phyloP scores from a whole-genome alignment of 768 basidiomycete species.

The Xerocomus spinulosus region DNA sequence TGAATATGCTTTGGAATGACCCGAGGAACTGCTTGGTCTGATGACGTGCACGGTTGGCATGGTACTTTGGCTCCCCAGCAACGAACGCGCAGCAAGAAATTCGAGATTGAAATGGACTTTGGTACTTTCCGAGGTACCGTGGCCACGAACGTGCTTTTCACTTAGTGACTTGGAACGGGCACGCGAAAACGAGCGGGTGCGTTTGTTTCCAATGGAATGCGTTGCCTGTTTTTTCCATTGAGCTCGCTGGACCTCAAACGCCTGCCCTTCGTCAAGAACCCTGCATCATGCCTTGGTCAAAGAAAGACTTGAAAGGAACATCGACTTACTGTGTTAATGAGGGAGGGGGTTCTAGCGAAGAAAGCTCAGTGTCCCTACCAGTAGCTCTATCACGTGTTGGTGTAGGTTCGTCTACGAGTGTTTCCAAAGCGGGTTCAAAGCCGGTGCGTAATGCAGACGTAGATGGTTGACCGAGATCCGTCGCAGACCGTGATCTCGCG shows the following conservation, averaged over 20 bases:
- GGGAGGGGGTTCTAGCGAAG: conserved; percentile 53
- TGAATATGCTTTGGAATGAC: conserved; percentile 28
- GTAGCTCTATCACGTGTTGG: conserved; percentile 1
- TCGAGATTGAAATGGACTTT: conserved; percentile 36
- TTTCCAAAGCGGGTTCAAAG: conserved; percentile 20
- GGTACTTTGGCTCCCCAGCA: conserved; percentile 59
- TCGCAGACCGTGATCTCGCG: conserved; percentile 20
- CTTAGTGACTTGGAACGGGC: conserved; percentile 39
- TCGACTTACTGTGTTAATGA: conserved; percentile 45
- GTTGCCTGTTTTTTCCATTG: conserved; percentile 63
- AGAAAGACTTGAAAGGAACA: background rate
- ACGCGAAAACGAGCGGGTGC: conserved; percentile 57
- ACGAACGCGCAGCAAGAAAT: conserved; percentile 60
- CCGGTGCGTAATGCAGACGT: conserved; percentile 2
- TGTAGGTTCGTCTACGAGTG: conserved; percentile 11
- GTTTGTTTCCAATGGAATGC: conserved; percentile 61
- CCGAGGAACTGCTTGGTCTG: conserved; percentile 12
- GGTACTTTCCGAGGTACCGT: conserved; percentile 20
- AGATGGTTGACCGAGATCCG: conserved; percentile 16
- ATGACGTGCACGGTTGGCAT: conserved; percentile 38
- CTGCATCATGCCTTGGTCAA: conserved; percentile 31
- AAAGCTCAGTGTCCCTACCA: conserved; percentile 45
- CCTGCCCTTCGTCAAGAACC: conserved; percentile 61
- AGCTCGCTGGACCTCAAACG: conserved; percentile 57
- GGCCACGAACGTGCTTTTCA: conserved; percentile 17